Evolutionary conservation across 2,329 filamentous ascomycete species (phyloP).

Genomic region (Alternaria sp.): DNA sequence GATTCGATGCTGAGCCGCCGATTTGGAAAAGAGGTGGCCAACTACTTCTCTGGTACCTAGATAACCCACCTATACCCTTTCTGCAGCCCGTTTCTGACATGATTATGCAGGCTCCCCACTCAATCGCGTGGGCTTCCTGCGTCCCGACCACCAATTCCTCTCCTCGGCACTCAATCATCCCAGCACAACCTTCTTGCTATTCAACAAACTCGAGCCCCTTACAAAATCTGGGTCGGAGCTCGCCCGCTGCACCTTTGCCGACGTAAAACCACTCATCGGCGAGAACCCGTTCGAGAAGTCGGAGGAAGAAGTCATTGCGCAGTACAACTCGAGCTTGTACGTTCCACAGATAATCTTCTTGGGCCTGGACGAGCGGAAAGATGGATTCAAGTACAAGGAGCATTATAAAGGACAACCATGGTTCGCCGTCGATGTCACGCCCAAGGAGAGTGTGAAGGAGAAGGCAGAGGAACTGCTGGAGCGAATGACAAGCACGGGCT

Average conservation of each 20-base stretch:
- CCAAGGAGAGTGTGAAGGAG: slow-evolving; percentile 67
- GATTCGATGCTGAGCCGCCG: slow-evolving; percentile 76
- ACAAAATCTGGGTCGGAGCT: slow-evolving; percentile 66
- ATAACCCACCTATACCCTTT: neutral
- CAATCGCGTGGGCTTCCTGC: slow-evolving; percentile 81
- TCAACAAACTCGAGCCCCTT: slow-evolving; percentile 80
- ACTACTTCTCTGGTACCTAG: slow-evolving; percentile 73
- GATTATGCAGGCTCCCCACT: slow-evolving; percentile 66
- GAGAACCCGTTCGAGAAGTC: slow-evolving; percentile 71
- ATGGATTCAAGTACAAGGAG: slow-evolving; percentile 67
- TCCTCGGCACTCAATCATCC: slow-evolving; percentile 70
- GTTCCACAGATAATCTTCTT: slow-evolving; percentile 81
- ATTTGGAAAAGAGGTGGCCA: slow-evolving; percentile 80
- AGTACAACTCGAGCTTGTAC: slow-evolving; percentile 74
- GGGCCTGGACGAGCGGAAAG: slow-evolving; percentile 73
- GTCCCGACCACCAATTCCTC: slow-evolving; percentile 73
- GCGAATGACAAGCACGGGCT: slow-evolving; percentile 65
- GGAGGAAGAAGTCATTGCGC: slow-evolving; percentile 75
- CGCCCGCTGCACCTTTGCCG: slow-evolving; percentile 70
- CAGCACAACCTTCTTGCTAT: slow-evolving; percentile 73
- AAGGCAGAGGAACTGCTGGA: slow-evolving; percentile 68
- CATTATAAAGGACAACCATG: slow-evolving; percentile 79
- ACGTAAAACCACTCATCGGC: slow-evolving; percentile 75
- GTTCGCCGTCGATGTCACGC: slow-evolving; percentile 90
- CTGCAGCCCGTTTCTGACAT: neutral